These are phyloP conservation scores for Themeda triandra DNA, from an alignment of 176 grass and related monocot genomes.

Conservation along the genomic window DNA sequence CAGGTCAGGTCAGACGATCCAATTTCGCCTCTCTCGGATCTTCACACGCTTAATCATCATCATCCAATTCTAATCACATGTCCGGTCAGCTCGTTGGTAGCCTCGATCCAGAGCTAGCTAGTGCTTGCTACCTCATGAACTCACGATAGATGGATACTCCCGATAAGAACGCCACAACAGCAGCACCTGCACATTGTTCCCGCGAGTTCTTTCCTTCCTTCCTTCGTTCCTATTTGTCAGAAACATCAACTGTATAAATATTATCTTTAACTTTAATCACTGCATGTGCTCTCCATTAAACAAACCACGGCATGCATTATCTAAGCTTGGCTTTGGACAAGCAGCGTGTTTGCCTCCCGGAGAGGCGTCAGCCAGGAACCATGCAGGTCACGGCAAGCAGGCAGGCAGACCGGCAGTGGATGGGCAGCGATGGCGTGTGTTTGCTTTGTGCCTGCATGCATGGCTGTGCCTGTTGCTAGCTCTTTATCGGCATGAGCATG, in stretches of 20 bases:
- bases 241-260: background rate
- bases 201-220: background rate
- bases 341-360: conserved; percentile 42
- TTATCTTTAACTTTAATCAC: background rate
- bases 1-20: conserved; percentile 14
- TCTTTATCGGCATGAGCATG: conserved; percentile 53
- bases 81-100: background rate
- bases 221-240: background rate
- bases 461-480: background rate
- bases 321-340: conserved; percentile 22
- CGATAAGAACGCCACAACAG: background rate
- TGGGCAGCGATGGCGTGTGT: background rate
- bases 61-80: background rate
- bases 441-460: background rate
- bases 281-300: background rate
- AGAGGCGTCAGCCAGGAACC: conserved; percentile 24
- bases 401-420: background rate
- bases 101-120: background rate
- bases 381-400: background rate
- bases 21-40: background rate
- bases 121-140: background rate
- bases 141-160: background rate
- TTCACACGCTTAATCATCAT: conserved; percentile 9
- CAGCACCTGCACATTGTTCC: background rate
- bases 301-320: background rate